Conservation (phyloP, 768 basidiomycete species). For the Hericium alpestre region DNA sequence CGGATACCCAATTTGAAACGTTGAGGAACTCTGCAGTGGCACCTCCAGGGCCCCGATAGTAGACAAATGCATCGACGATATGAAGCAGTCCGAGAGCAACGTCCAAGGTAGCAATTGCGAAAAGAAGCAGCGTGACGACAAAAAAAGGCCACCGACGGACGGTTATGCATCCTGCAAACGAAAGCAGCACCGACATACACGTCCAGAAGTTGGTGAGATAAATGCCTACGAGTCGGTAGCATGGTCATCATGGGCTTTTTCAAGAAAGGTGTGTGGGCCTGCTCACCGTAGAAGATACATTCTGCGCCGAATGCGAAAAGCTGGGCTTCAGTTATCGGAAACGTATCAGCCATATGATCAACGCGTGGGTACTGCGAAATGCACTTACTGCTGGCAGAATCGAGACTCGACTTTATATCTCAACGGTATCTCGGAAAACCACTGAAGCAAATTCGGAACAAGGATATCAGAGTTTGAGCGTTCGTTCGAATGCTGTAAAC, state of each 20-base stretch:
- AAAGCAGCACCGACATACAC: slow-evolving; percentile 26
- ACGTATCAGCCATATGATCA: neutral
- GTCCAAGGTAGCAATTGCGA: slow-evolving; percentile 29
- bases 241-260: neutral
- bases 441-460: no score
- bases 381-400: no score
- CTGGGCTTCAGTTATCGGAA: neutral
- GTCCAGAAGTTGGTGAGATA: slow-evolving; percentile 8
- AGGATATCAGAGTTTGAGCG: no score
- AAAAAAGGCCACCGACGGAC: slow-evolving; percentile 24
- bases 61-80: slow-evolving; percentile 34
- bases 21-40: slow-evolving; percentile 23
- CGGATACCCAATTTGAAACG: slow-evolving; percentile 30
- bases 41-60: slow-evolving; percentile 18
- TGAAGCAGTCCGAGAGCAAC: slow-evolving; percentile 29
- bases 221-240: slow-evolving; percentile 1
- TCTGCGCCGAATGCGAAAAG: slow-evolving; percentile 9
- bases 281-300: slow-evolving; percentile 10
- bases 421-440: no score
- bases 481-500: no score
- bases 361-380: no score
- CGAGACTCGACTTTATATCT: no score
- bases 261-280: neutral
- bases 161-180: slow-evolving; percentile 14
- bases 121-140: slow-evolving; percentile 27